These are phyloP conservation scores for Umbelopsis sp. DNA, from an alignment of 192 early-diverging fungal species.

Conservation along the genomic window DNA sequence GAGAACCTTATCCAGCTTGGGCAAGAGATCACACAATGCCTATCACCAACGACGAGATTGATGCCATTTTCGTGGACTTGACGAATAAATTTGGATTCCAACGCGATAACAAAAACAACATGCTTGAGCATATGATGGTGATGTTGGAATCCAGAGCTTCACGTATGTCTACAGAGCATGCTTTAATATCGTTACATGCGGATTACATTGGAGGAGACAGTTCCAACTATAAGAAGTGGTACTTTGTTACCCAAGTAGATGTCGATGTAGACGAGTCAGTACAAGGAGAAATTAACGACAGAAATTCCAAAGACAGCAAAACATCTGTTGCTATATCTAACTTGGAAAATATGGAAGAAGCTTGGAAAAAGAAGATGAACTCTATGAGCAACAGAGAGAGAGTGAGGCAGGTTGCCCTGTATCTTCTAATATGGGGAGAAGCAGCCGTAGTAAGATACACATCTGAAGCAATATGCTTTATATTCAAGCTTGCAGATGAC, in stretches of 20 bases:
- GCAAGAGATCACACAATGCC: slow-evolving; percentile 55
- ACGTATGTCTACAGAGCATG: slow-evolving; percentile 69
- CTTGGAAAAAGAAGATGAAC: slow-evolving; percentile 74
- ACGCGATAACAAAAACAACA: slow-evolving; percentile 73
- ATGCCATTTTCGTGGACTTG: slow-evolving; percentile 68
- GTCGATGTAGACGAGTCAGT: slow-evolving; percentile 31
- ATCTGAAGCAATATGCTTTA: slow-evolving; percentile 75
- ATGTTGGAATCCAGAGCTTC: slow-evolving; percentile 81
- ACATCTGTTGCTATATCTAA: background rate
- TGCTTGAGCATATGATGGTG: slow-evolving; percentile 74
- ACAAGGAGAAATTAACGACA: background rate
- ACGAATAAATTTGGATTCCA: slow-evolving; percentile 78
- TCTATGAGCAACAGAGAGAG: slow-evolving; percentile 70
- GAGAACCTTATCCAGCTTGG: slow-evolving; percentile 49
- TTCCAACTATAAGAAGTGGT: slow-evolving; percentile 85
- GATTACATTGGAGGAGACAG: slow-evolving; percentile 82
- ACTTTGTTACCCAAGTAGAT: slow-evolving; percentile 74
- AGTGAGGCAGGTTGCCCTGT: slow-evolving; percentile 72
- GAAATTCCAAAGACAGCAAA: background rate
- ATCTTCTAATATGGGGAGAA: slow-evolving; percentile 81
- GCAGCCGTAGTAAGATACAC: slow-evolving; percentile 74
- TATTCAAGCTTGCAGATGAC: slow-evolving; percentile 73
- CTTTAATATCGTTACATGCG: slow-evolving; percentile 72
- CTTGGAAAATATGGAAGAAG: slow-evolving; percentile 44
- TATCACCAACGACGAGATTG: slow-evolving; percentile 65